phyloP scores from a whole-genome alignment of 305 asterid genomes.

The Plantago coronopus region DNA sequence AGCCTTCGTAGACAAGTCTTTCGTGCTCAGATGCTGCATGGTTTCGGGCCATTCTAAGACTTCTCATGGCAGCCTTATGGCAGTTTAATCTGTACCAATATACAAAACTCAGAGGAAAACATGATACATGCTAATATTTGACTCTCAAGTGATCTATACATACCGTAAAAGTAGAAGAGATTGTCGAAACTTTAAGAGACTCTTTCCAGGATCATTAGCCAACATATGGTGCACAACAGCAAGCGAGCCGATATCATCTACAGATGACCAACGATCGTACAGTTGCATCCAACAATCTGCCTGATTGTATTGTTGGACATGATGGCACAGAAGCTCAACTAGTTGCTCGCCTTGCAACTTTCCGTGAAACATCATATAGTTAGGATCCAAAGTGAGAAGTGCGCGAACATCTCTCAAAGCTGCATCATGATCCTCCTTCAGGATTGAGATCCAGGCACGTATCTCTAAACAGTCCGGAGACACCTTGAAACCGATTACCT shows the following conservation, averaged over 20 bases:
- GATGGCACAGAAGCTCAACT: conserved; percentile 43
- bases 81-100: conserved; percentile 51
- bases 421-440: conserved; percentile 62
- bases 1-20: conserved; percentile 74
- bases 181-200: conserved; percentile 59
- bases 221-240: conserved; percentile 96
- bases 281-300: conserved; percentile 98
- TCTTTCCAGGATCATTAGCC: conserved; percentile 62
- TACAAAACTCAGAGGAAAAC: conserved; percentile 5
- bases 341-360: conserved; percentile 46
- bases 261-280: conserved; percentile 85
- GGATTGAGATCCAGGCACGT: conserved; percentile 84
- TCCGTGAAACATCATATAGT: conserved; percentile 65
- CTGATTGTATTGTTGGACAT: conserved; percentile 48
- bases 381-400: conserved; percentile 70
- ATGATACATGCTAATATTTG: too few species aligned
- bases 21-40: conserved; percentile 52
- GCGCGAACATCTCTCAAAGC: conserved; percentile 81
- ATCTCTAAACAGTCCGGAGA: conserved; percentile 94
- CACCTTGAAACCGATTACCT: conserved; percentile 69
- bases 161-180: conserved; percentile 67
- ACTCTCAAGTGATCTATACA: not conserved
- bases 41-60: conserved; percentile 69
- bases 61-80: conserved; percentile 72
- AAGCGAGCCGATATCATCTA: conserved; percentile 91